These are phyloP conservation scores for Cutaneotrichosporon sp. DNA, from an alignment of 1,284 basidiomycete species.

Conservation along the genomic window DNA sequence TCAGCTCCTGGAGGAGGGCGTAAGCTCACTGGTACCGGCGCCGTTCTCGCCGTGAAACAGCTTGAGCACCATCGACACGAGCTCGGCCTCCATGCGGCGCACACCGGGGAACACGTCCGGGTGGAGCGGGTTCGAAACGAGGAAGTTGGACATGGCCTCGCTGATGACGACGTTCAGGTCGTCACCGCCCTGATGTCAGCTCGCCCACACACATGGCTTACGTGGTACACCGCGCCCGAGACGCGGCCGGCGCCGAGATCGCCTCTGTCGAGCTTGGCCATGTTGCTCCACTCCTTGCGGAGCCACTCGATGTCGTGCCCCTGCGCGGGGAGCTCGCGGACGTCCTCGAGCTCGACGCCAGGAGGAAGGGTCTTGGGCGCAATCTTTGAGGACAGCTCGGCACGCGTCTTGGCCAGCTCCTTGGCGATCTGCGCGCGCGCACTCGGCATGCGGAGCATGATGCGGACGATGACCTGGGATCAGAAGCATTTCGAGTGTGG, in stretches of 20 bases:
- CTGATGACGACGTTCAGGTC: slow-evolving; percentile 63
- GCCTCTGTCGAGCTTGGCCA: slow-evolving; percentile 69
- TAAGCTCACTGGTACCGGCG: slow-evolving; percentile 69
- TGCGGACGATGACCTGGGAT: slow-evolving; percentile 62
- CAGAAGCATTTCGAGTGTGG: too few relatives aligned
- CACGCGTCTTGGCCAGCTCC: slow-evolving; percentile 69
- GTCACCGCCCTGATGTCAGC: slow-evolving; percentile 68
- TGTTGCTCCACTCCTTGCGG: slow-evolving; percentile 70
- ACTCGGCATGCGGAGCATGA: slow-evolving; percentile 69
- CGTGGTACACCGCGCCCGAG: slow-evolving; percentile 85
- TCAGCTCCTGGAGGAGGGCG: too few relatives aligned
- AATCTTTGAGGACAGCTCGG: slow-evolving; percentile 69
- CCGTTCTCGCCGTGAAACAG: slow-evolving; percentile 83
- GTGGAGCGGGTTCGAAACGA: slow-evolving; percentile 79
- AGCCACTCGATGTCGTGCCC: slow-evolving; percentile 78
- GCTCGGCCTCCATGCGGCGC: slow-evolving; percentile 96
- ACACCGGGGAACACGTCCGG: slow-evolving; percentile 91
- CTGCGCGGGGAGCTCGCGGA: slow-evolving; percentile 65
- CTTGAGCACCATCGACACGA: slow-evolving; percentile 89
- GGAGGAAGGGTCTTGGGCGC: slow-evolving; percentile 57
- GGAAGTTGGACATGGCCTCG: slow-evolving; percentile 53
- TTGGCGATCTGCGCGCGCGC: slow-evolving; percentile 66
- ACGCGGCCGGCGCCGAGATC: slow-evolving; percentile 66
- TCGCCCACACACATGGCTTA: slow-evolving; percentile 37
- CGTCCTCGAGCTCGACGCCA: slow-evolving; percentile 57